Evolutionary conservation across 2,329 filamentous ascomycete species (phyloP).

Genomic region (Epichloe elymi): DNA sequence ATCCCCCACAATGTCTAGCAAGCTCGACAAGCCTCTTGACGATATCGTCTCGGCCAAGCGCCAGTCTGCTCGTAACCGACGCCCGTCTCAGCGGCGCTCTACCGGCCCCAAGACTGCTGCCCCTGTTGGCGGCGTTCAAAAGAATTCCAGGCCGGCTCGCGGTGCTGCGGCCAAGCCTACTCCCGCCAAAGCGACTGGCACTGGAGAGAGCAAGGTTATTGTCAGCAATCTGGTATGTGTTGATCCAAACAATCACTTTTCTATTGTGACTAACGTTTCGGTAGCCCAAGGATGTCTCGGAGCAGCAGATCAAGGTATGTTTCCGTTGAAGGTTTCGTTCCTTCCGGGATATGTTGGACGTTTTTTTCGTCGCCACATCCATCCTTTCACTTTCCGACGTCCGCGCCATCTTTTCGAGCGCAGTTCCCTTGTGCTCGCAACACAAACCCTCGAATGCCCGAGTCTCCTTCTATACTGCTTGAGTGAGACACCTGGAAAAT

Average conservation of each 20-base stretch:
- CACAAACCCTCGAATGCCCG: conserved; percentile 6
- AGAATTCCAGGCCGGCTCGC: conserved; percentile 53
- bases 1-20: conserved; percentile 63
- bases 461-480: conserved; percentile 18
- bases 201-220: conserved; percentile 86
- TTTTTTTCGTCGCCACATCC: conserved; percentile 26
- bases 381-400: conserved; percentile 15
- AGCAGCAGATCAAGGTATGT: conserved; percentile 99
- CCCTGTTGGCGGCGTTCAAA: conserved; percentile 76
- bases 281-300: conserved; percentile 89
- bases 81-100: conserved; percentile 35
- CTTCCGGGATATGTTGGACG: conserved; percentile 61
- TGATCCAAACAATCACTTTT: background rate
- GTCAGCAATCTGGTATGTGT: conserved; percentile 89
- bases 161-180: conserved; percentile 44
- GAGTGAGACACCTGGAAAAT: conserved; percentile 16
- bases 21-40: conserved; percentile 93
- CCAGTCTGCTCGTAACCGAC: conserved; percentile 38
- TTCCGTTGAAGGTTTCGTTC: conserved; percentile 62
- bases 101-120: conserved; percentile 44
- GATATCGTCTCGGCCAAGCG: conserved; percentile 80
- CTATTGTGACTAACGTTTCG: background rate
- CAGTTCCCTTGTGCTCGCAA: conserved; percentile 3
- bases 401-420: conserved; percentile 9
- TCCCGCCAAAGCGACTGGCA: conserved; percentile 49